A percentile compares a stretch with the other conserved stretches of the same genome.
Evolutionary conservation across 805 yeast genomes (phyloP).

Genomic region (Candida sphagnicola): DNA sequence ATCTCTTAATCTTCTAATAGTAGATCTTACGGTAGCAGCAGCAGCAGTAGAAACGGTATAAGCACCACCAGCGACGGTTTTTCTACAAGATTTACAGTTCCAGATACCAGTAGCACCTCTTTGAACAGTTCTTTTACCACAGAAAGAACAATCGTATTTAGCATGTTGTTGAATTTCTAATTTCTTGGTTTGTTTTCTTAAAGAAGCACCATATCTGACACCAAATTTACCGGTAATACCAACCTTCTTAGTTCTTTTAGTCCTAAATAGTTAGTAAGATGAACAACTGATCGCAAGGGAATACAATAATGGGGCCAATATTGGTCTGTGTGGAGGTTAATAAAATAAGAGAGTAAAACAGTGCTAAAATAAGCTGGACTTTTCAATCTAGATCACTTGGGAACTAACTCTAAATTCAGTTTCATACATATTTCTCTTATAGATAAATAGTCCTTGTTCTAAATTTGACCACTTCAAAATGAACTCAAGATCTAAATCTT

Average conservation of each 20-base stretch:
- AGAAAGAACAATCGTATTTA: conserved; percentile 98
- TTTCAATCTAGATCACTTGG: too few relatives aligned
- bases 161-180: conserved; percentile 99
- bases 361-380: too few relatives aligned
- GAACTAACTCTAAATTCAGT: too few relatives aligned
- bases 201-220: conserved; percentile 99
- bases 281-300: too few relatives aligned
- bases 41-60: conserved; percentile 99
- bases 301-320: too few relatives aligned
- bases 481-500: too few relatives aligned
- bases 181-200: conserved; percentile 99
- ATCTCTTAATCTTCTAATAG: conserved; percentile 99
- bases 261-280: conserved; percentile 67
- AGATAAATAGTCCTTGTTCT: too few relatives aligned
- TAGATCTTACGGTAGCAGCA: conserved; percentile 99
- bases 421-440: too few relatives aligned
- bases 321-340: too few relatives aligned
- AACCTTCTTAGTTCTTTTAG: conserved; percentile 99
- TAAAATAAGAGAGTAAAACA: too few relatives aligned
- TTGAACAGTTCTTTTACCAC: conserved; percentile 98
- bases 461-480: too few relatives aligned
- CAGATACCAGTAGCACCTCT: conserved; percentile 99
- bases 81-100: conserved; percentile 91
- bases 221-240: conserved; percentile 99
- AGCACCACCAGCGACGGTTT: conserved; percentile 99